Conservation (phyloP, 176 grass and related monocot genomes). For the Zoysia pacifica region DNA sequence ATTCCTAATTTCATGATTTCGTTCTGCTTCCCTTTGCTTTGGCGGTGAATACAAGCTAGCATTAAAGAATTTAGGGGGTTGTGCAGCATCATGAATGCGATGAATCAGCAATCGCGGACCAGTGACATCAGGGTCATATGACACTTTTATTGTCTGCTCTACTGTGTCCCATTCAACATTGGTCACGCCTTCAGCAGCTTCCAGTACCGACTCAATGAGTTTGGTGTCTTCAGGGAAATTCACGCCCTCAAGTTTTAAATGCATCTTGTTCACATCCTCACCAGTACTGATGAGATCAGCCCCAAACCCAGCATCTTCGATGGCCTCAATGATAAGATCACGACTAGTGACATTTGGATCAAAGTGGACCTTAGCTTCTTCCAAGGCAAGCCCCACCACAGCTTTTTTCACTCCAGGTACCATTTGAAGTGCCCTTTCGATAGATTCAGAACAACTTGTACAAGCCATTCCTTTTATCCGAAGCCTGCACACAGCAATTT, state of each 20-base stretch:
- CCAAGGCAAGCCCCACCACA: slow-evolving; percentile 84
- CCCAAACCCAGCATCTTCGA: slow-evolving; percentile 96
- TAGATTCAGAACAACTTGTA: slow-evolving; percentile 94
- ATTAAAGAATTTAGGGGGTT: slow-evolving; percentile 55
- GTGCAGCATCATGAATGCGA: slow-evolving; percentile 63
- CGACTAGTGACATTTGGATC: slow-evolving; percentile 75
- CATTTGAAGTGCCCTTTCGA: slow-evolving; percentile 79
- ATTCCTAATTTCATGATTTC: slow-evolving; percentile 60
- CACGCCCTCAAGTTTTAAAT: slow-evolving; percentile 81
- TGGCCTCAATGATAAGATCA: slow-evolving; percentile 66
- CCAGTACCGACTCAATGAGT: slow-evolving; percentile 71
- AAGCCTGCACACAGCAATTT: slow-evolving; percentile 85
- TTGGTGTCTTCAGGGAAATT: slow-evolving; percentile 60
- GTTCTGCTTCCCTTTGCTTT: slow-evolving; percentile 73
- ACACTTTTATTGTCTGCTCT: slow-evolving; percentile 61
- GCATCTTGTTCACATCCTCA: slow-evolving; percentile 84
- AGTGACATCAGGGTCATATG: slow-evolving; percentile 89
- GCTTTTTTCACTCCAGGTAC: slow-evolving; percentile 92
- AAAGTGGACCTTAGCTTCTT: slow-evolving; percentile 98
- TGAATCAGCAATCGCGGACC: slow-evolving; percentile 89
- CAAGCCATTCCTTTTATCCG: slow-evolving; percentile 98
- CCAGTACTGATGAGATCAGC: slow-evolving; percentile 82
- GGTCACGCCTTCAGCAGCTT: slow-evolving; percentile 70
- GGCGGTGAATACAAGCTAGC: slow-evolving; percentile 69
- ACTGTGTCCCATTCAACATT: slow-evolving; percentile 65